These are phyloP conservation scores for Sporothrix inflata DNA, from an alignment of 2,329 filamentous ascomycete genomes.

Conservation along the genomic window DNA sequence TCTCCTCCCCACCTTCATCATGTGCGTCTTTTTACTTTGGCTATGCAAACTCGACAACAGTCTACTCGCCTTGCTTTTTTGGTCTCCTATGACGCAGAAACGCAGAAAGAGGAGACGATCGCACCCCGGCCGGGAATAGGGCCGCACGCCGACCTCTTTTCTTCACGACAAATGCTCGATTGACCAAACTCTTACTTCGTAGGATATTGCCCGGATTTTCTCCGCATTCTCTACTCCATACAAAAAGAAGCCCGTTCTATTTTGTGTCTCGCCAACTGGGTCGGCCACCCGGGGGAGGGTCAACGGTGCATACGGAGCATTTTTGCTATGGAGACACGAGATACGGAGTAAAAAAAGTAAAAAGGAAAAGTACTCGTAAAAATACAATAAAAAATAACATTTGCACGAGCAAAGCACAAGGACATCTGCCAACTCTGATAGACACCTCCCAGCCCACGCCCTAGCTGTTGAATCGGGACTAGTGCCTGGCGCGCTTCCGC, in stretches of 20 bases:
- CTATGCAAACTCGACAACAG: not conserved
- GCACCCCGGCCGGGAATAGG: not conserved
- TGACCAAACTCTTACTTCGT: not conserved
- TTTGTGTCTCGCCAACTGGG: not conserved
- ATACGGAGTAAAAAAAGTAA: not conserved
- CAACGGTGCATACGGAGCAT: not conserved
- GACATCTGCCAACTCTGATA: not conserved
- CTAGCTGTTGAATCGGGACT: not conserved
- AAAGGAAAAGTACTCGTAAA: not conserved
- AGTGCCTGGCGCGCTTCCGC: slow-evolving; percentile 2
- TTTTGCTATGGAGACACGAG: slow-evolving; percentile 1
- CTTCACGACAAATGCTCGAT: not conserved
- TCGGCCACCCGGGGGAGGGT: slow-evolving; percentile 8
- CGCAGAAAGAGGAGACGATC: not conserved
- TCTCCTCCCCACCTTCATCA: not conserved
- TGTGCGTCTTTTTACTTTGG: not conserved
- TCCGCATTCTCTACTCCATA: slow-evolving; percentile 6
- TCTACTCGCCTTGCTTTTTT: not conserved
- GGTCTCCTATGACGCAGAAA: not conserved
- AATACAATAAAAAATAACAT: not conserved
- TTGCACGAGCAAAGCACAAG: not conserved
- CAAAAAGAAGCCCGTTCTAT: not conserved
- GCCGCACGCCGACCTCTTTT: not conserved
- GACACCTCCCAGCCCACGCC: not conserved
- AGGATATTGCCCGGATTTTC: not conserved